Evolutionary conservation across 2,329 filamentous ascomycete genomes (phyloP).

Genomic region (Neonectria coccinea): DNA sequence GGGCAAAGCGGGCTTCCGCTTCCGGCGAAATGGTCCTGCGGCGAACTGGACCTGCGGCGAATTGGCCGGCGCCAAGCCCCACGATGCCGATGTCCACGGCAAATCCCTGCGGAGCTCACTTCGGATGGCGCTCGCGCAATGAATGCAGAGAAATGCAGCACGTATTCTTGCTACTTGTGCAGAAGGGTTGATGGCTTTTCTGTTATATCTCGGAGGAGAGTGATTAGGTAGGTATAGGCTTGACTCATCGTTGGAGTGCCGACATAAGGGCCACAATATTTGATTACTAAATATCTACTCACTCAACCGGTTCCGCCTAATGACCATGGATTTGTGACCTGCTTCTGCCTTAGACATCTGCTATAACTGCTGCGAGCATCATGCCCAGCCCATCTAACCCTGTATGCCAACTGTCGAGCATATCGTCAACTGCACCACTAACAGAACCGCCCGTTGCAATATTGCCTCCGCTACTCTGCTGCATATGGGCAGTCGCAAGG

Average conservation of each 20-base stretch:
- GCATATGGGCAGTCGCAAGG: neutral
- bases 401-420: constrained; percentile 2
- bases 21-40: constrained; percentile 1
- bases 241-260: neutral
- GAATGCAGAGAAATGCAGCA: neutral
- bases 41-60: constrained; percentile 2
- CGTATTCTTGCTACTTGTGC: neutral
- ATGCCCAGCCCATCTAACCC: constrained; percentile 11
- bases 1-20: neutral
- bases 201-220: neutral
- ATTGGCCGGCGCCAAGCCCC: constrained; percentile 5
- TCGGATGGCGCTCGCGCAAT: neutral
- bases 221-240: neutral
- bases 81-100: neutral
- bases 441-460: neutral
- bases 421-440: neutral
- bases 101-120: neutral
- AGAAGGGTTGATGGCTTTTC: too few relatives aligned
- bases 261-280: neutral
- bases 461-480: neutral
- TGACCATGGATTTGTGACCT: too few relatives aligned
- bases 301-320: too few relatives aligned
- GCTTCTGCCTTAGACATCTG: neutral
- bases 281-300: neutral
- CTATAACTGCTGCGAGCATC: constrained; percentile 7